Percentiles rank a stretch among this genome's conserved stretches.
These are phyloP conservation scores for Porphyridium purpureum DNA, from an alignment of 23 red algal genomes.

Conservation along the genomic window DNA sequence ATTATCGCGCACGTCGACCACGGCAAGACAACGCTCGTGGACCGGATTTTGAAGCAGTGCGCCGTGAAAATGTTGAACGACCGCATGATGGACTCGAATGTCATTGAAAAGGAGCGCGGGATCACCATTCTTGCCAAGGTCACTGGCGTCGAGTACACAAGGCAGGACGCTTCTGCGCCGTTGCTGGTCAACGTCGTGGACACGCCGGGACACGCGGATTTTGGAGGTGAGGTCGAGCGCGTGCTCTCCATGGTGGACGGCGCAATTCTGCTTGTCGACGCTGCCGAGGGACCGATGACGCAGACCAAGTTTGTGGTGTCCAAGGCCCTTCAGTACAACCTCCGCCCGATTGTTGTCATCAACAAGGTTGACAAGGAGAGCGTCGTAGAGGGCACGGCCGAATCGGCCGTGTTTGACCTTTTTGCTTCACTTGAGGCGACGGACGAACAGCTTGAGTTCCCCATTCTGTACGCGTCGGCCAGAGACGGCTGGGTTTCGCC, in stretches of 20 bases:
- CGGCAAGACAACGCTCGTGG: constrained; percentile 67
- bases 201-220: constrained; percentile 13
- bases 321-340: constrained; percentile 1
- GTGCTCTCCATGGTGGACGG: constrained; percentile 14
- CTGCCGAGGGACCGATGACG: constrained; percentile 5
- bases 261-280: constrained; percentile 5
- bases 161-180: too few relatives aligned
- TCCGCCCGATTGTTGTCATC: constrained; percentile 3
- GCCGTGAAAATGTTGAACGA: constrained; percentile 19
- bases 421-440: constrained; percentile 6
- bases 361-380: constrained; percentile 8
- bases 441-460: constrained; percentile 10
- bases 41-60: constrained; percentile 66
- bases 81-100: constrained; percentile 72
- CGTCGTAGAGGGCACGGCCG: background rate
- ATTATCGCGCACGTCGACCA: constrained; percentile 21
- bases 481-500: background rate
- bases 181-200: constrained; percentile 12
- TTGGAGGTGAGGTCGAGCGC: constrained; percentile 14
- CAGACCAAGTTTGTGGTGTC: constrained; percentile 6
- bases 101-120: constrained; percentile 62
- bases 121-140: constrained; percentile 79
- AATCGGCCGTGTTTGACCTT: constrained; percentile 1
- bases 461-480: background rate
- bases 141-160: constrained; percentile 29